Percentiles rank a stretch among this genome's conserved stretches.
These are phyloP conservation scores for Neobulgaria alba DNA, from an alignment of 2,329 filamentous ascomycete genomes.

Conservation along the genomic window DNA sequence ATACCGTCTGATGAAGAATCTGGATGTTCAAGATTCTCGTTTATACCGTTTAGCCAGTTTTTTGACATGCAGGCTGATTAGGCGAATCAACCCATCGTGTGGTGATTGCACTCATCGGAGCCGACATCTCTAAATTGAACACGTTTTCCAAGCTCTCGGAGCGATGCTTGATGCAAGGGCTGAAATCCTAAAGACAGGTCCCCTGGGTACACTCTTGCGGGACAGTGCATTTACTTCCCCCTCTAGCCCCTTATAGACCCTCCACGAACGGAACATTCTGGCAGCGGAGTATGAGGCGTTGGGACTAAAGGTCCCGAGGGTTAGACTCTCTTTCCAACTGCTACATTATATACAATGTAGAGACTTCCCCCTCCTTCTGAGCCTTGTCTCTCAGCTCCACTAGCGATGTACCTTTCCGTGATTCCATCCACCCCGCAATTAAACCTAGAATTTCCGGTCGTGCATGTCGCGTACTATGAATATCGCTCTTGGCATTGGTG, in stretches of 20 bases:
- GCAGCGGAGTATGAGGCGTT: no score
- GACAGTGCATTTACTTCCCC: no score
- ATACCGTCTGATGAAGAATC: slow-evolving; percentile 5
- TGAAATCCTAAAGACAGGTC: no score
- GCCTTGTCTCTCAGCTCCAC: slow-evolving; percentile 28
- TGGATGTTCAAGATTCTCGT: slow-evolving; percentile 10
- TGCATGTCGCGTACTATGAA: slow-evolving; percentile 28
- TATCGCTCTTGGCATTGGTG: slow-evolving; percentile 27
- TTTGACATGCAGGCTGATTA: slow-evolving; percentile 15
- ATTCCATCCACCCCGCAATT: slow-evolving; percentile 26
- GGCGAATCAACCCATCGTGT: slow-evolving; percentile 1
- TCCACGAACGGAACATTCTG: no score
- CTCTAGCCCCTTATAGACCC: no score
- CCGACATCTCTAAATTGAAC: slow-evolving; percentile 1
- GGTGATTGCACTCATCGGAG: not conserved
- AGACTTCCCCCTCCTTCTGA: slow-evolving; percentile 27
- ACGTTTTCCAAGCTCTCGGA: no score
- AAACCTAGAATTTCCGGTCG: slow-evolving; percentile 28
- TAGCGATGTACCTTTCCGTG: slow-evolving; percentile 24
- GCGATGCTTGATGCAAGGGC: no score
- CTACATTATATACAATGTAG: slow-evolving; percentile 24
- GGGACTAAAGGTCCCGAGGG: no score
- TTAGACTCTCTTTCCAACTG: no score
- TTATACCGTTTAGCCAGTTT: slow-evolving; percentile 18
- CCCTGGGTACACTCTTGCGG: no score